Percentiles rank a stretch among this genome's conserved stretches.
These are phyloP conservation scores for Gossypium schwendimanii DNA, from an alignment of 441 rosid species.

Conservation along the genomic window DNA sequence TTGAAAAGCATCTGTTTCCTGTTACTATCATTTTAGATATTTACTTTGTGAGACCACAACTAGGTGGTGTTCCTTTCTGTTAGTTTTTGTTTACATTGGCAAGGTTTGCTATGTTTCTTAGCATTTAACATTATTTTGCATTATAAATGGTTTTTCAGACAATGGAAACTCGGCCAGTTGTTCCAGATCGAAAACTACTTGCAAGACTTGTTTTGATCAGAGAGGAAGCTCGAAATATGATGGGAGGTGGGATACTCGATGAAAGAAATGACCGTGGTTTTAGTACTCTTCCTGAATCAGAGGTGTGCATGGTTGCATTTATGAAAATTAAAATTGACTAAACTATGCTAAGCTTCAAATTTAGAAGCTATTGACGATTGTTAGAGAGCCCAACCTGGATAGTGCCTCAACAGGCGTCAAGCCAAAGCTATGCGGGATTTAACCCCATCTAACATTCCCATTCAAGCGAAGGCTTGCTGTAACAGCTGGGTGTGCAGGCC, in stretches of 20 bases:
- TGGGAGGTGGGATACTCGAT: conserved; percentile 96
- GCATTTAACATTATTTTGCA: neutral
- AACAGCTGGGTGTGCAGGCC: neutral
- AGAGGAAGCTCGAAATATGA: conserved; percentile 94
- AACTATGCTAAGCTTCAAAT: neutral
- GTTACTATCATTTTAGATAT: neutral
- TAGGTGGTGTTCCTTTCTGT: neutral
- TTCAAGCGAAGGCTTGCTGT: neutral
- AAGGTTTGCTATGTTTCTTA: neutral
- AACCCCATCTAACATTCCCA: neutral
- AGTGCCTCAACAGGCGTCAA: neutral
- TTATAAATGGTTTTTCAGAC: conserved; percentile 40
- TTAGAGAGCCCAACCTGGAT: neutral
- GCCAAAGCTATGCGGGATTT: neutral
- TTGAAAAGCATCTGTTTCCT: neutral
- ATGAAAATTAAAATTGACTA: neutral
- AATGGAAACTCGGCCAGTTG: conserved; percentile 78
- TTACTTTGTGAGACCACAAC: neutral
- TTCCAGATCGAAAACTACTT: conserved; percentile 84
- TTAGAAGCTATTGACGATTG: neutral
- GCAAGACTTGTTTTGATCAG: conserved; percentile 87
- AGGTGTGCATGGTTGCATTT: conserved; percentile 37
- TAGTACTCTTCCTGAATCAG: conserved; percentile 82
- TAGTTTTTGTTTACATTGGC: neutral
- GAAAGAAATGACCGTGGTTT: conserved; percentile 96